Conservation (phyloP, 2,329 filamentous ascomycete genomes). For the Trichoderma semiorbis region DNA sequence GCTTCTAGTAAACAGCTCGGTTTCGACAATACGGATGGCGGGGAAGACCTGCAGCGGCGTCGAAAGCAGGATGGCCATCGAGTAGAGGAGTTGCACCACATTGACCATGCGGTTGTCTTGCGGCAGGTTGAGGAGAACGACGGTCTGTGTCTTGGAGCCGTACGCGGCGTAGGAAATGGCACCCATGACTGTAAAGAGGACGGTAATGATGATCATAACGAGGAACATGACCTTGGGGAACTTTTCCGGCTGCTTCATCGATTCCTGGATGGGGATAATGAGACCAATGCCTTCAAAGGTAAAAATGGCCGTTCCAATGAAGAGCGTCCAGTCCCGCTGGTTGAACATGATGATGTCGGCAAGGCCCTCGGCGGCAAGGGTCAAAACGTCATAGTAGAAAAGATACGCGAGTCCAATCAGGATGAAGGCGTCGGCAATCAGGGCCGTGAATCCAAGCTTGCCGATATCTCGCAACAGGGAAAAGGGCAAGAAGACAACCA, state of each 20-base stretch:
- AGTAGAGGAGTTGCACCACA: conserved; percentile 93
- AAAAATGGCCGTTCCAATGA: conserved; percentile 98
- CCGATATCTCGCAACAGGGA: conserved; percentile 94
- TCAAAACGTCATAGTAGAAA: conserved; percentile 91
- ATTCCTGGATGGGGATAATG: conserved; percentile 96
- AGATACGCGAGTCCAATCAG: conserved; percentile 87
- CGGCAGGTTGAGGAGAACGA: conserved; percentile 92
- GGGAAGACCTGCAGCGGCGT: conserved; percentile 97
- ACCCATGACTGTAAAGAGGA: conserved; percentile 86
- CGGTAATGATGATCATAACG: conserved; percentile 93
- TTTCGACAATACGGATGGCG: conserved; percentile 93
- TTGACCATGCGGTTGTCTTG: conserved; percentile 96
- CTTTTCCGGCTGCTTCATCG: conserved; percentile 86
- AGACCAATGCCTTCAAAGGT: conserved; percentile 97
- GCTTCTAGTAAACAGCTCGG: conserved; percentile 86
- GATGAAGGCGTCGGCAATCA: conserved; percentile 93
- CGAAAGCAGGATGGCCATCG: conserved; percentile 91
- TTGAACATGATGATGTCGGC: conserved; percentile 92
- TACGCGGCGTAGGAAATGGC: conserved; percentile 95
- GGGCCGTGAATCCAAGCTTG: conserved; percentile 91
- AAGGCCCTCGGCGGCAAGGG: conserved; percentile 70
- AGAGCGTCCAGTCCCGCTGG: conserved; percentile 86
- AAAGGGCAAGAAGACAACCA: conserved; percentile 91
- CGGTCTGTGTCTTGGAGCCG: conserved; percentile 91
- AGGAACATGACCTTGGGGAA: conserved; percentile 84